Evolutionary conservation across 257 asterid genomes (phyloP).

Genomic region (Catharanthus roseus): DNA sequence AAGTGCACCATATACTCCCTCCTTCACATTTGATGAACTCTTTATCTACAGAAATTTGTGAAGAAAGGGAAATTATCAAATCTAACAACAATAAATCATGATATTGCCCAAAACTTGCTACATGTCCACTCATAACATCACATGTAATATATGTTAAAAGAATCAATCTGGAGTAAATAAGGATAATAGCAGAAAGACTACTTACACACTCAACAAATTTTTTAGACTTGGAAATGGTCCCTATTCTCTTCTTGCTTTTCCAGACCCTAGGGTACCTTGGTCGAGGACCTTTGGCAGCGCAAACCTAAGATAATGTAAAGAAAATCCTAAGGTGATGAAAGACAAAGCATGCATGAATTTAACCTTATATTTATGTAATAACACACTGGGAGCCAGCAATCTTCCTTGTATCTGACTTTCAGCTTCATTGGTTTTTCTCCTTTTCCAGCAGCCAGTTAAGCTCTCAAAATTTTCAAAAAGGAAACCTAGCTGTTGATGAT

Average conservation of each 20-base stretch:
- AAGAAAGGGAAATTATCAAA: background rate
- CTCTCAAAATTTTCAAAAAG: background rate
- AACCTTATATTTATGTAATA: background rate
- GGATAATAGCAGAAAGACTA: slow-evolving; percentile 2
- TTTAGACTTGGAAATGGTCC: slow-evolving; percentile 77
- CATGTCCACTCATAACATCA: background rate
- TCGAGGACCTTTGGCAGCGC: slow-evolving; percentile 90
- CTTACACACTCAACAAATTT: slow-evolving; percentile 88
- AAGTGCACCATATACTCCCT: slow-evolving; percentile 90
- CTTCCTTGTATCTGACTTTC: background rate
- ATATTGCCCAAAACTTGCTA: background rate
- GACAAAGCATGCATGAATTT: slow-evolving; percentile 10
- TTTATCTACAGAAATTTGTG: slow-evolving; percentile 45
- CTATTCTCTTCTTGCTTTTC: slow-evolving; percentile 67
- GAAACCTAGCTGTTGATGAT: too few species aligned
- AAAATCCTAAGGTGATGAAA: background rate
- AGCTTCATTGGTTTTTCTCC: background rate
- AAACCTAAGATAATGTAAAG: slow-evolving; percentile 43
- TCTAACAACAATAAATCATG: background rate
- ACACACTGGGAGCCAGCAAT: background rate
- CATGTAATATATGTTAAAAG: background rate
- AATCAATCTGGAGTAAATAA: slow-evolving; percentile 4
- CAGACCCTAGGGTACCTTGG: slow-evolving; percentile 94
- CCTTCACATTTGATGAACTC: slow-evolving; percentile 87
- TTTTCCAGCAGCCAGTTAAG: background rate